phyloP scores from a whole-genome alignment of 208 protist genomes.

The Vickermania spadyakhi region DNA sequence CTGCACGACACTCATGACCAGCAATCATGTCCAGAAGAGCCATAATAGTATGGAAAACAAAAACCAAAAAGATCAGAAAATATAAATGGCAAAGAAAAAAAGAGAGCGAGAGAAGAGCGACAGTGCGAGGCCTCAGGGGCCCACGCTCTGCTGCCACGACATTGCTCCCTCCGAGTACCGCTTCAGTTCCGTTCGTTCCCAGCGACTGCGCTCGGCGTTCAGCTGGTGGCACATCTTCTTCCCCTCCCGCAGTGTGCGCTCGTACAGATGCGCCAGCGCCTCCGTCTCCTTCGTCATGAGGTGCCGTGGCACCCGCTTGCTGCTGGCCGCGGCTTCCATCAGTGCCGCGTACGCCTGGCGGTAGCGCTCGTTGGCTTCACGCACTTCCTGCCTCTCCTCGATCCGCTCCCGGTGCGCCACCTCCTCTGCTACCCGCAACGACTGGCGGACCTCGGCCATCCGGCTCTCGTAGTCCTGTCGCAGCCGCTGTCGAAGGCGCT shows the following conservation, averaged over 20 bases:
- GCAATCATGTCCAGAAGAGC: too few species aligned
- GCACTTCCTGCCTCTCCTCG: slow-evolving; percentile 45
- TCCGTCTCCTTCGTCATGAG: slow-evolving; percentile 64
- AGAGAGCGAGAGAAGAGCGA: too few species aligned
- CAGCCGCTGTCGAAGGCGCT: slow-evolving; percentile 51
- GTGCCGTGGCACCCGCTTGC: slow-evolving; percentile 35
- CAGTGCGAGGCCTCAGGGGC: not conserved
- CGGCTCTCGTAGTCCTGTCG: slow-evolving; percentile 44
- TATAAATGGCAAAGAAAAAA: too few species aligned
- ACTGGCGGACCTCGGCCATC: slow-evolving; percentile 31
- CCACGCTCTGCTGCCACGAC: slow-evolving; percentile 48
- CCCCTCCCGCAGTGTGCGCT: slow-evolving; percentile 54
- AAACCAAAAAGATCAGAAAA: too few species aligned
- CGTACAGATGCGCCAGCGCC: slow-evolving; percentile 58
- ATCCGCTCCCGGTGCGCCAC: slow-evolving; percentile 19
- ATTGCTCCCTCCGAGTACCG: slow-evolving; percentile 59
- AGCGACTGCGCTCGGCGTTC: slow-evolving; percentile 42
- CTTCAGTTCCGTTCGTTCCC: slow-evolving; percentile 44
- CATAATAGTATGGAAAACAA: too few species aligned
- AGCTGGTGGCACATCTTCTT: slow-evolving; percentile 51
- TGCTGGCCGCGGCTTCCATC: slow-evolving; percentile 62
- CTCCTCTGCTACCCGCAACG: slow-evolving; percentile 23
- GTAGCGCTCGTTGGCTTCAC: slow-evolving; percentile 75
- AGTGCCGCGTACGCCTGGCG: slow-evolving; percentile 54
- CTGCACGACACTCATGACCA: not conserved